These are phyloP conservation scores for Alloteropsis semialata DNA, from an alignment of 176 grass and related monocot species.

Conservation along the genomic window DNA sequence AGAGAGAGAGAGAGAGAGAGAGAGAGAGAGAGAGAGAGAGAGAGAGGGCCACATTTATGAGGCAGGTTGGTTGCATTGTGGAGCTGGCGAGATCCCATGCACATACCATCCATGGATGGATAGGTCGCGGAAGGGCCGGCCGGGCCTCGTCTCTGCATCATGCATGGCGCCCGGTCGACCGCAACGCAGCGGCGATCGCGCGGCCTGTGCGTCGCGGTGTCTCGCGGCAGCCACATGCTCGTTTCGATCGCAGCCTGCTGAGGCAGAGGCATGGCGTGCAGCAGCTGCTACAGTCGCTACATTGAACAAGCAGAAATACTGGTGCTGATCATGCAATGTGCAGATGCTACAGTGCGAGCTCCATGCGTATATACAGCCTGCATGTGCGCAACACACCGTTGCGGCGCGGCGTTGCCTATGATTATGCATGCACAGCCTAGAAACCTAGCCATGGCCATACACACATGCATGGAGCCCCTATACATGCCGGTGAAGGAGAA, in stretches of 20 bases:
- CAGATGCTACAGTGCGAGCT: conserved; percentile 31
- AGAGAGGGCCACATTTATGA: conserved; percentile 67
- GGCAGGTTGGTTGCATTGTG: too few species aligned
- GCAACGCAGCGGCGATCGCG: background rate
- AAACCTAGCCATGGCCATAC: background rate
- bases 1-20: too few species aligned
- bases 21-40: too few species aligned
- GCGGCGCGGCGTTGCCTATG: conserved; percentile 24
- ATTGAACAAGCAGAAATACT: conserved; percentile 46
- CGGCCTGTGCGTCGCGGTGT: too few species aligned
- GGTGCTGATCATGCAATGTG: background rate
- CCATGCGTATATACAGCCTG: conserved; percentile 25
- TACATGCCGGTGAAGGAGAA: background rate
- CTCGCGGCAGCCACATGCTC: conserved; percentile 25
- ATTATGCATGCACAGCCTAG: conserved; percentile 34
- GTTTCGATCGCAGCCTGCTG: conserved; percentile 1
- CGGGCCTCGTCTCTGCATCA: background rate
- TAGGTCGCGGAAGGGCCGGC: conserved; percentile 14
- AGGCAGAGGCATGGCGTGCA: background rate
- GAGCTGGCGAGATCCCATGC: conserved; percentile 20
- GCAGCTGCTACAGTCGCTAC: conserved; percentile 5
- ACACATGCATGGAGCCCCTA: background rate
- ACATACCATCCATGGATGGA: background rate
- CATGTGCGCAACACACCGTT: background rate
- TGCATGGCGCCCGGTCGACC: conserved; percentile 23